Evolutionary conservation across 169 alveolate species (phyloP).

Genomic region (Pseudocohnilembus persalinus): DNA sequence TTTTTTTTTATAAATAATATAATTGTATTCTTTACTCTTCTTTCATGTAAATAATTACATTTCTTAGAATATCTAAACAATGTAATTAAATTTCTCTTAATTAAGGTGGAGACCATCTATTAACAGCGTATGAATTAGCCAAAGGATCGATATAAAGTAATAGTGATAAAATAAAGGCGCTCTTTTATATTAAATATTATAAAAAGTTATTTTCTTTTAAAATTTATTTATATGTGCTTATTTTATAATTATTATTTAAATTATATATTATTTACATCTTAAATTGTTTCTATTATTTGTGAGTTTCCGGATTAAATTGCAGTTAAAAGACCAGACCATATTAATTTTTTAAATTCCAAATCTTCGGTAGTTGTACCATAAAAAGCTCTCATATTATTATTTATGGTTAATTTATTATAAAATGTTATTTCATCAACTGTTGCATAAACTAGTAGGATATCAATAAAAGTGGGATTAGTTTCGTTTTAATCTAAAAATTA

Average conservation of each 20-base stretch:
- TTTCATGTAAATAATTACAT: constrained; percentile 40
- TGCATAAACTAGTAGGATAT: constrained; percentile 65
- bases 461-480: constrained; percentile 58
- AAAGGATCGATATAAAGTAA: constrained; percentile 76
- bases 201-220: no score
- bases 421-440: constrained; percentile 73
- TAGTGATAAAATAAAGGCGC: constrained; percentile 63
- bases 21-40: constrained; percentile 33
- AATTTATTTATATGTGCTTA: neutral
- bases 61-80: constrained; percentile 36
- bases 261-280: constrained; percentile 15
- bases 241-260: neutral
- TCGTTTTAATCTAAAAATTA: neutral
- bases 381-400: constrained; percentile 50
- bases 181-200: constrained; percentile 1
- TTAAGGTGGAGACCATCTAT: constrained; percentile 79
- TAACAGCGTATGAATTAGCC: constrained; percentile 55
- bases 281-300: constrained; percentile 32
- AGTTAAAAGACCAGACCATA: constrained; percentile 73
- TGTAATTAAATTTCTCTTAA: constrained; percentile 71
- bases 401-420: constrained; percentile 37
- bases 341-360: constrained; percentile 78
- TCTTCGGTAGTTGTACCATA: constrained; percentile 80
- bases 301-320: constrained; percentile 38
- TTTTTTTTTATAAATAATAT: neutral